Evolutionary conservation across 2,329 filamentous ascomycete genomes (phyloP), one percentile per base, ranked within the genome.

Genomic region (Claviceps sp.): DNA sequence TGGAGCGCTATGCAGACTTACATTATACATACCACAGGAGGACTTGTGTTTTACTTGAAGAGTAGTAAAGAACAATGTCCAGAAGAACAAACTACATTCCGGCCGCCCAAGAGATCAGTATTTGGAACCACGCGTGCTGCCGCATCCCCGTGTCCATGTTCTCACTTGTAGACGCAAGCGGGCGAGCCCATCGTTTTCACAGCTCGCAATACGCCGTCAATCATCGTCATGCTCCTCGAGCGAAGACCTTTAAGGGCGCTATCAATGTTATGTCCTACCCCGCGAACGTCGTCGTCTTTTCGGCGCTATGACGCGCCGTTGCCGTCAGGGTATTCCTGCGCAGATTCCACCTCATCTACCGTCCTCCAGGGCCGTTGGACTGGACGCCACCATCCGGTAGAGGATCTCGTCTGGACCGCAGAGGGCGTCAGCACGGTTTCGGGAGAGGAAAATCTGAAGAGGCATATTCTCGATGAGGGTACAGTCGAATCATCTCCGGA

Each of bases 391-490:
- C 26, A 68, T 61, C 5, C 59, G 56, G 2, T 56, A 52, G 0
- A 68, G 30, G 6, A 64, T 43, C 1, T 66, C 63, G n/a, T 68
- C 64, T 1, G 47, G 48, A 4, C 62, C 60, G 30, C 61, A 57
- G 22, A 56, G 60, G 60, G 56, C 58, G 19, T 61, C 56, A 24
- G 24, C 3, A 4, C 3, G 22, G 22, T 22, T 22, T 22, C 22
- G 22, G 19, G 67, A 67, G 0, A 69, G 55, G 0, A 55, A 55
- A 4, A 61, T 50, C 1, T 65, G 63, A 0, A 60, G 56, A 60
- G 56, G 0, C 65, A 60, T 0, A 66, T 22, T 66, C 52, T 68
- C 63, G 38, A 65, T 64, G 0, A 68, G 38, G 0, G 63, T 66
- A 24, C 65, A 68, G 0, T 59, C 65, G 2, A 68, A 54, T 45